Evolutionary conservation across 805 yeast genomes (phyloP), one percentile per base, ranked within the genome.

Genomic region (Alloascoidea africana): DNA sequence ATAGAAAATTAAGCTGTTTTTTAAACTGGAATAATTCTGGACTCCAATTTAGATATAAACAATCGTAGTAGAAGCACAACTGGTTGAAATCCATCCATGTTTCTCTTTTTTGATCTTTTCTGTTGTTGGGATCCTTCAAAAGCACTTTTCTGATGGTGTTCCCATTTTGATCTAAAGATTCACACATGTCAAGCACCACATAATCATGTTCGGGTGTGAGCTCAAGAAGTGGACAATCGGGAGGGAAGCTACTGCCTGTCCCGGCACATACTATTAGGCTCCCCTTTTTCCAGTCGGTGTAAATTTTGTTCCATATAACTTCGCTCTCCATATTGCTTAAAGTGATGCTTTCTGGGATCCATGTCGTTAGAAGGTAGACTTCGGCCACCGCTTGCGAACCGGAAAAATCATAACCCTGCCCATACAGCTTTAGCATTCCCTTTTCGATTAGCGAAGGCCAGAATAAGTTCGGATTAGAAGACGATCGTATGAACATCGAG

Each of bases 311-410:
- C 65, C 75, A 59, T 1, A 66, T 44, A 0, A 43, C 41, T 1
- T 48, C 44, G 8, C 36, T 13, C 5, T 38, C 23, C 1, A 42
- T 30, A 2, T 38, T 42, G 1, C 58, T 51, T 1, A 60, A 45
- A 2, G 52, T 42, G 2, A 59, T 41, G 38, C 63, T 65, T 41
- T 82, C 86, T 0, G 95, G 94, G 4, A 78, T 51, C 76, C 81
- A 85, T 1, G 87, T 85, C 2, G 75, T 62, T 2, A 86, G 45
- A 33, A 73, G 54, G 46, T 59, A 82, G 0, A 81, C 67, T 48
- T 82, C 95, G 11, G 66, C 59, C 2, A 80, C 79, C 48, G 82
- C 71, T 50, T 85, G 83, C 0, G 94, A 83, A 0, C 96, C 96
- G 1, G 52, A 48, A 35, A 74, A 69, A n/a, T 60, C 59, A 46